Conservation (phyloP, 2,329 filamentous ascomycete species). For the Lomentospora prolificans region DNA sequence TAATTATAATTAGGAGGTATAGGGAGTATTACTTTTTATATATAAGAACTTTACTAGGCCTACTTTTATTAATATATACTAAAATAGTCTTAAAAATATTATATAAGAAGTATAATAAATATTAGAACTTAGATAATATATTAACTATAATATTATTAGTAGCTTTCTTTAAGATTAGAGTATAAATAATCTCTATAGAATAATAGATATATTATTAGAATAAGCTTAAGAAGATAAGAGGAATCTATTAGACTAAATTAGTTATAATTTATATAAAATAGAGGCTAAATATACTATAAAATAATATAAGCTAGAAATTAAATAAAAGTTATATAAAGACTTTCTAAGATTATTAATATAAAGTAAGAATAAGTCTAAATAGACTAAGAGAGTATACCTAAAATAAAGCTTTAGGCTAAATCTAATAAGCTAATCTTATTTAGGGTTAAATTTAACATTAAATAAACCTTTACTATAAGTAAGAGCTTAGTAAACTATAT, state of each 20-base stretch:
- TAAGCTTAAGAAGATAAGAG: neutral
- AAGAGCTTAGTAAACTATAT: neutral
- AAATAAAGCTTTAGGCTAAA: neutral
- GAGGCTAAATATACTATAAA: neutral
- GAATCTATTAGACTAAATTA: neutral
- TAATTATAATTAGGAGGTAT: neutral
- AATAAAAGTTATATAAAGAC: neutral
- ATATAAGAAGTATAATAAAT: neutral
- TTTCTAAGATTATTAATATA: conserved; percentile 6
- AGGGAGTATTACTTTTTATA: neutral
- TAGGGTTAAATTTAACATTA: neutral
- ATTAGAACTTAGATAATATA: neutral
- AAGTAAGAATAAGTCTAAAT: neutral
- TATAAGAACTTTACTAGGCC: neutral
- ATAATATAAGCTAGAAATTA: conserved; percentile 1
- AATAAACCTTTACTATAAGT: conserved; percentile 1
- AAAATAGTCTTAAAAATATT: neutral
- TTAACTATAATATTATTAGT: neutral
- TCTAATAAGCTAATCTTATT: neutral
- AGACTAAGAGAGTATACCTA: conserved; percentile 4
- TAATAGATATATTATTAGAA: neutral
- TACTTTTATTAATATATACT: neutral
- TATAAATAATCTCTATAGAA: neutral
- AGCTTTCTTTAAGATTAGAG: neutral
- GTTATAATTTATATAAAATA: neutral